These are phyloP conservation scores for Euphorbia schlechtendalii DNA, from an alignment of 441 rosid genomes.

Conservation along the genomic window DNA sequence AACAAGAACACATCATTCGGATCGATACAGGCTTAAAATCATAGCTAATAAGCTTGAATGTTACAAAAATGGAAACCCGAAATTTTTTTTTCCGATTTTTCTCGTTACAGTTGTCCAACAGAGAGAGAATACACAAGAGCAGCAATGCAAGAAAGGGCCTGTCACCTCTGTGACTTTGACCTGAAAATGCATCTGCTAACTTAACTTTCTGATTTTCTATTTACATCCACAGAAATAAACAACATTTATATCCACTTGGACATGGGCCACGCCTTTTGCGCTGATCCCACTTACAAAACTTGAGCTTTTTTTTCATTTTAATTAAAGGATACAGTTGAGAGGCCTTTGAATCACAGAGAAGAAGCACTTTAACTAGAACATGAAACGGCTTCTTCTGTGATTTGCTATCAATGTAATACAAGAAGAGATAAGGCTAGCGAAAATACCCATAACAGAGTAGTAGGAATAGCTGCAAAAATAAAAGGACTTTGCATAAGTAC, in stretches of 20 bases:
- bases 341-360: constrained; percentile 20
- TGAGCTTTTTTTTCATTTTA: constrained; percentile 8
- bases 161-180: constrained; percentile 76
- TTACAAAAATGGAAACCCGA: constrained; percentile 24
- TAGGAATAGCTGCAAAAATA: constrained; percentile 27
- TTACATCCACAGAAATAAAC: constrained; percentile 33
- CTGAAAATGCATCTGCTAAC: constrained; percentile 36
- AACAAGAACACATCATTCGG: not conserved
- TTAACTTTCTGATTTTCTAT: constrained; percentile 29
- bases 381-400: constrained; percentile 23
- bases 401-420: constrained; percentile 35
- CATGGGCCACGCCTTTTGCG: constrained; percentile 26
- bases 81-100: constrained; percentile 2
- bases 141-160: constrained; percentile 41
- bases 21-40: constrained; percentile 9
- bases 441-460: constrained; percentile 32
- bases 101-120: constrained; percentile 14
- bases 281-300: constrained; percentile 28
- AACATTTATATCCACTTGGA: constrained; percentile 29
- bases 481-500: not conserved
- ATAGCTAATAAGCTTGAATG: constrained; percentile 14
- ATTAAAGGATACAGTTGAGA: constrained; percentile 24
- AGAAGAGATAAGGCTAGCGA: constrained; percentile 34
- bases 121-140: constrained; percentile 32
- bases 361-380: constrained; percentile 17